Base-by-base conservation (phyloP, 495 filamentous ascomycete genomes). In the Penicillium bialowiezense region DNA sequence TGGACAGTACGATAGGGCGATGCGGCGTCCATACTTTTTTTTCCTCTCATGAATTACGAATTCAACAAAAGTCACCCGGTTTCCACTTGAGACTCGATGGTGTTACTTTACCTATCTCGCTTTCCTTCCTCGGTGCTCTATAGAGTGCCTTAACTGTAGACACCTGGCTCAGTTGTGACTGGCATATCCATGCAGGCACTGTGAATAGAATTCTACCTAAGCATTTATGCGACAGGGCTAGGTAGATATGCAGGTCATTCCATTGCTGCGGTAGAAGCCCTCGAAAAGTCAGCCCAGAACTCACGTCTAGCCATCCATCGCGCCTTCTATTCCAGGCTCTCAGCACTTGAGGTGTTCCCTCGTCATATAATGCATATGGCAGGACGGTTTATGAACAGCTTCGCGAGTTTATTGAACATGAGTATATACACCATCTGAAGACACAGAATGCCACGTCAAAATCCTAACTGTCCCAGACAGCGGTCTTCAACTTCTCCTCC, bases 401-500 rank as follows among this genome's bases (percentile, higher is more conserved):
- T n/a, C n/a, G n/a, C n/a, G n/a, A n/a, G n/a, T 8, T n/a, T 21
- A 44, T 39, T 14, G 14, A 42, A 42, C 15, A 52, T 5, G 29
- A 41, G 48, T 52, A 31, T 37, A 50, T 18, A 51, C 15, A 51
- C 13, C 29, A 28, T 17, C 23, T 37, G 52, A 47, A 43, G 19
- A 47, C 32, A 44, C 28, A 31, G 23, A 43, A 38, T 19, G 19
- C 2, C 1, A 9, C 7, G 35, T 15, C 23, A 18, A 42, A 36
- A 29, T 1, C 3, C 9, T 77, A 96, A 63, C 86, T 86, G 37
- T 91, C 84, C 93, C 92, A 96, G 35, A 95, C 77, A 17, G 87
- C 85, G 49, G 74, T 76, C 72, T 83, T 92, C 24, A 80, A 81
- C 64, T 71, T 78, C 67, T 90, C 86, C 36, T 75, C 78, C 65